Conservation (phyloP, 805 yeast species). For the Wickerhamomyces pijperi region DNA sequence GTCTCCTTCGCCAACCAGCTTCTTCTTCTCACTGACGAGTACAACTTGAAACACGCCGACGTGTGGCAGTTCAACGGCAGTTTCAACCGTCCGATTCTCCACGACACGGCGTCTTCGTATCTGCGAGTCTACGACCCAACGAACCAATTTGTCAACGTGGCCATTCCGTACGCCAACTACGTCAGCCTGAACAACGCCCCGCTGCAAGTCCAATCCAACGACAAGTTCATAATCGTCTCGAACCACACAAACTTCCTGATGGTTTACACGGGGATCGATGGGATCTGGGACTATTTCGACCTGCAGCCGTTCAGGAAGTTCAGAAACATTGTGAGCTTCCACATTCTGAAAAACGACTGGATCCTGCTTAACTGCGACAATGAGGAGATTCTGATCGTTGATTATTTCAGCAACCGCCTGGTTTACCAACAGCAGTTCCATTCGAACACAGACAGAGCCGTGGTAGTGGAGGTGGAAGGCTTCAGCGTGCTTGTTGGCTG, state of each 20-base stretch:
- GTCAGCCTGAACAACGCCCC: background rate
- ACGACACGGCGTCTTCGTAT: background rate
- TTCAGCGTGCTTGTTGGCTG: slow-evolving; percentile 5
- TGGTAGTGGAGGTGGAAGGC: background rate
- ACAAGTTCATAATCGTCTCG: background rate
- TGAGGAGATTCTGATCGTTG: slow-evolving; percentile 2
- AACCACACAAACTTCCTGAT: background rate
- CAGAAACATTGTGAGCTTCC: background rate
- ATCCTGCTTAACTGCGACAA: slow-evolving; percentile 2
- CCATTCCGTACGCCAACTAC: background rate
- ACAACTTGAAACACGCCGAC: background rate
- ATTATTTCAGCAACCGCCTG: background rate
- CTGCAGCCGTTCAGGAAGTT: background rate
- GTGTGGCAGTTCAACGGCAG: background rate
- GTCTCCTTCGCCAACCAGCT: background rate
- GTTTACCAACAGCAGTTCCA: background rate
- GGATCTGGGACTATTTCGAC: background rate
- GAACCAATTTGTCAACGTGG: background rate
- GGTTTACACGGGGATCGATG: background rate
- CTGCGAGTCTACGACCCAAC: background rate
- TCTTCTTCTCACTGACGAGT: background rate
- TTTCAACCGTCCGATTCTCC: background rate
- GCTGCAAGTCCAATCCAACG: background rate
- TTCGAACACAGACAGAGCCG: background rate
- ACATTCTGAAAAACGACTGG: background rate